Base-by-base conservation (phyloP, 2,329 filamentous ascomycete species). In the Paraphoma sp. region DNA sequence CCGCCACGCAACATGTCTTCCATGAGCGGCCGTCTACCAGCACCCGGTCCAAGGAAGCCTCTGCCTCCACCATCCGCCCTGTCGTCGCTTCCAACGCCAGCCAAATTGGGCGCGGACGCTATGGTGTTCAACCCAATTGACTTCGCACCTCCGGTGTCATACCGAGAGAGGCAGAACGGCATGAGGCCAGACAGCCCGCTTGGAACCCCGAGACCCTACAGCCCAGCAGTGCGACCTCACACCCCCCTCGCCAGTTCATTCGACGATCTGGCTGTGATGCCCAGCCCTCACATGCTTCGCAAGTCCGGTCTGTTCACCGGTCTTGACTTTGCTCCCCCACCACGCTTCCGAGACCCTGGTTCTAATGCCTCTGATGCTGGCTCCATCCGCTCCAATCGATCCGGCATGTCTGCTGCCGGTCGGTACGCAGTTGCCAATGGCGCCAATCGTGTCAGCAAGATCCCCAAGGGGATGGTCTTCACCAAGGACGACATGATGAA, bases 221-320 rank as follows among this genome's bases (percentile, higher is more conserved):
- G 87, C 54, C 88, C 90, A n/a, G 81, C 83, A 38, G 84, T 93
- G 2, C 87, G 89, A 14, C 84, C 86, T 30, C 89, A 91, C 72
- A 90, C 88, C n/a, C 93, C 93, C 0, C 83, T 97, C 40, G 88
- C 85, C 23, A 92, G 89, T 57, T 84, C 93, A 5, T 97, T 93
- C 76, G 94, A 98, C 54, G 94, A 98, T 56, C 87, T 98, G 59
- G 79, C 89, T 11, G 84, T 85, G 8, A 87, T 99, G 62, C 95
- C 95, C 38, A 97, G 93, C 84, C 93, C 95, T 41, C 89, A 93
- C 73, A 68, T 87, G 69, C 83, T 95, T 48, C 87, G 90, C 71
- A 93, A 92, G 71, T 93, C 90, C 1, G 82, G 86, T 59, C 91
- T 90, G 0, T 94, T 93, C 71, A 94, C 90, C 3, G 86, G 79